A percentile compares a stretch with the other conserved stretches of the same genome.
phyloP scores from a whole-genome alignment of 805 yeast genomes.

The Monosporozyma aerobia region DNA sequence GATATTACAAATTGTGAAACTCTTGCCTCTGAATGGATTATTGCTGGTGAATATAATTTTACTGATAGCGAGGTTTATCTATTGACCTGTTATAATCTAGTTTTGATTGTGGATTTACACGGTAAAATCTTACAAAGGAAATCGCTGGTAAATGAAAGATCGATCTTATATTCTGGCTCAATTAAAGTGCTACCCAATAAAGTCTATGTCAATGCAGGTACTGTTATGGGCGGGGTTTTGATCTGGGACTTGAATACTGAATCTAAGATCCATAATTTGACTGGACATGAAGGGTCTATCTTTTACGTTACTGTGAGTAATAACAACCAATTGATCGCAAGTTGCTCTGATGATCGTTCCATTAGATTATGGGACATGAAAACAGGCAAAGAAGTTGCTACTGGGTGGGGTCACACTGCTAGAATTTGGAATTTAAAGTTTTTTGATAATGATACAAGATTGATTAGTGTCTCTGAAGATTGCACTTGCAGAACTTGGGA shows the following conservation, averaged over 20 bases:
- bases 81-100: constrained; percentile 72
- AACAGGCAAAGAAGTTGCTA: constrained; percentile 51
- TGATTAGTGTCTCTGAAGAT: constrained; percentile 78
- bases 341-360: constrained; percentile 93
- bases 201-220: constrained; percentile 73
- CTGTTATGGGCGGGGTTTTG: constrained; percentile 81
- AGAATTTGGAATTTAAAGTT: constrained; percentile 82
- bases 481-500: constrained; percentile 77
- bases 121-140: constrained; percentile 22
- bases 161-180: constrained; percentile 82
- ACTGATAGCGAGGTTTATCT: constrained; percentile 36
- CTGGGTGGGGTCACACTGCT: constrained; percentile 96
- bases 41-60: constrained; percentile 44
- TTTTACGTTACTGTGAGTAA: constrained; percentile 64
- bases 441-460: constrained; percentile 30
- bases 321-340: constrained; percentile 47
- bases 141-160: constrained; percentile 53
- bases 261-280: constrained; percentile 44
- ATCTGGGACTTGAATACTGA: constrained; percentile 56
- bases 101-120: constrained; percentile 24
- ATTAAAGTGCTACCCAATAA: constrained; percentile 38
- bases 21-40: constrained; percentile 72
- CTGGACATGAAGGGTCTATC: constrained; percentile 85
- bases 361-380: constrained; percentile 62
- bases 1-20: constrained; percentile 32